Evolutionary conservation across 176 grass and related monocot species (phyloP).

Genomic region (Zizania latifolia): DNA sequence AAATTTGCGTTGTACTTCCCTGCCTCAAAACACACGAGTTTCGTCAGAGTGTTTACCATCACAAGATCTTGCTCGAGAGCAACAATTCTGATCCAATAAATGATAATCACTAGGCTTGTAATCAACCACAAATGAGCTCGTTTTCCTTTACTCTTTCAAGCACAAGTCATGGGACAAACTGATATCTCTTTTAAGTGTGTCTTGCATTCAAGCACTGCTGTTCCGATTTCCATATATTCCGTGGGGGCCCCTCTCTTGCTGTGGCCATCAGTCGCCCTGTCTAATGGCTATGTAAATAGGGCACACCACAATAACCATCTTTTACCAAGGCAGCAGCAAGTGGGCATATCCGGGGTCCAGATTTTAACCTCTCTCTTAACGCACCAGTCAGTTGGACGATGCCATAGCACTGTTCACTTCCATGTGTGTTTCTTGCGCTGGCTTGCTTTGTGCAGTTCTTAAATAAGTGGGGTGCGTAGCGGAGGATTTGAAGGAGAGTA

Average conservation of each 20-base stretch:
- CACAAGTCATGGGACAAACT: background rate
- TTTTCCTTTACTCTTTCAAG: background rate
- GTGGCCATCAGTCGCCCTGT: background rate
- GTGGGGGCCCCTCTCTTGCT: background rate
- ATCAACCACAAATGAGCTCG: background rate
- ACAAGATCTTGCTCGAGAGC: background rate
- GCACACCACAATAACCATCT: background rate
- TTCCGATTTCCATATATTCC: background rate
- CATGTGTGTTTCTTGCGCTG: background rate
- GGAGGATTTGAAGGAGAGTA: constrained; percentile 20
- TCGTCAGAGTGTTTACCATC: background rate
- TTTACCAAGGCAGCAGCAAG: background rate
- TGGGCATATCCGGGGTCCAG: background rate
- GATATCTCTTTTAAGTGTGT: background rate
- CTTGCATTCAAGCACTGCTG: background rate
- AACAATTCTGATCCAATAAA: background rate
- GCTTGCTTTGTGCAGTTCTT: constrained; percentile 11
- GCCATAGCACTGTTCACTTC: constrained; percentile 1
- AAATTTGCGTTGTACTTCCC: background rate
- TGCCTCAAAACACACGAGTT: background rate
- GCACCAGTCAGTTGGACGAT: background rate
- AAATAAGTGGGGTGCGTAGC: background rate
- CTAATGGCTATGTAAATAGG: background rate
- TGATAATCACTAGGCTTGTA: background rate
- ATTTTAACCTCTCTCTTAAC: background rate